Evolutionary conservation across 768 basidiomycete species (phyloP).

Genomic region (Leccinum uliginosum): DNA sequence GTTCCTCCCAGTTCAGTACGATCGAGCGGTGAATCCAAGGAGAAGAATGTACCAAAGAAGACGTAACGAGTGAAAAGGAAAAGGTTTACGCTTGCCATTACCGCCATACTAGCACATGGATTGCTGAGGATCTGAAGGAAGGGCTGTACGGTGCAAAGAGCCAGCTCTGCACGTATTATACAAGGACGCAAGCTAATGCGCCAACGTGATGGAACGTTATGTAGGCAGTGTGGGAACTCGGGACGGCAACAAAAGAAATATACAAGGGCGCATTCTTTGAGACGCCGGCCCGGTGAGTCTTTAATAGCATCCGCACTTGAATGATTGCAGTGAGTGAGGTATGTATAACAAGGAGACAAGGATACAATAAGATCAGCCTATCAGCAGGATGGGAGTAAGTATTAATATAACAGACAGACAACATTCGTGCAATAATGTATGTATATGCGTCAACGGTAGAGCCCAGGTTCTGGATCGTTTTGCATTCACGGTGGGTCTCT

Average conservation of each 20-base stretch:
- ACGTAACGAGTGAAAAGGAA: conserved; percentile 53
- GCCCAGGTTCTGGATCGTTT: neutral
- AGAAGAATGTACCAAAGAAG: conserved; percentile 46
- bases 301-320: neutral
- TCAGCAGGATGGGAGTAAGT: conserved; percentile 15
- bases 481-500: conserved; percentile 11
- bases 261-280: neutral
- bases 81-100: conserved; percentile 37
- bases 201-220: conserved; percentile 8
- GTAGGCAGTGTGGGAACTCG: conserved; percentile 18
- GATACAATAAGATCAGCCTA: conserved; percentile 20
- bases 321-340: neutral
- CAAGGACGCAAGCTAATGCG: conserved; percentile 1
- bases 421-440: conserved; percentile 21
- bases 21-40: neutral
- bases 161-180: conserved; percentile 25
- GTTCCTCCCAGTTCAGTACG: conserved; percentile 3
- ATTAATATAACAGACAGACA: conserved; percentile 16
- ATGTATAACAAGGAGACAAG: conserved; percentile 8
- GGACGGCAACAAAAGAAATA: neutral
- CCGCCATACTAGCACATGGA: conserved; percentile 29
- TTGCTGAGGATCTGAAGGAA: conserved; percentile 10
- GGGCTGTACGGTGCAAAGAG: conserved; percentile 24
- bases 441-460: conserved; percentile 10
- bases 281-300: neutral